phyloP scores from a whole-genome alignment of 805 yeast genomes.

The Metschnikowia peoriensis region DNA sequence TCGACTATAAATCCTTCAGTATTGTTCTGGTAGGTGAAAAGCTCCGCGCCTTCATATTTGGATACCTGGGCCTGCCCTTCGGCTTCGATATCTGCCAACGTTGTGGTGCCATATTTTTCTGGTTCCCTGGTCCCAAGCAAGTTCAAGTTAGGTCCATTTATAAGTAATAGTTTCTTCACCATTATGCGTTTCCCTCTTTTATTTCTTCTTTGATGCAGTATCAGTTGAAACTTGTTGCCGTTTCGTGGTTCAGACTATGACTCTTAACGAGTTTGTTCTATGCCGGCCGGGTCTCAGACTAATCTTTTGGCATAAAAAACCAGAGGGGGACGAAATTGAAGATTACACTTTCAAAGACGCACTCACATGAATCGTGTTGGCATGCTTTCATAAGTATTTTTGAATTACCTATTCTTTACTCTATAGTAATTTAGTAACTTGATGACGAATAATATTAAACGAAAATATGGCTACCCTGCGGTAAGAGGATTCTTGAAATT shows the following conservation, averaged over 20 bases:
- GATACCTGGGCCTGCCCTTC: constrained; percentile 35
- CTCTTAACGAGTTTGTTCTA: constrained; percentile 3
- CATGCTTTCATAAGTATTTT: too few species aligned
- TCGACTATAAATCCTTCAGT: constrained; percentile 48
- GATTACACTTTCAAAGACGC: neutral
- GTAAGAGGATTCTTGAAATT: too few species aligned
- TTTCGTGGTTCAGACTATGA: neutral
- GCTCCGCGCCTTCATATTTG: constrained; percentile 30
- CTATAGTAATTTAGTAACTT: too few species aligned
- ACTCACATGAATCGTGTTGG: too few species aligned
- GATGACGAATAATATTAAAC: too few species aligned
- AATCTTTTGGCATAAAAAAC: too few species aligned
- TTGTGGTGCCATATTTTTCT: constrained; percentile 49
- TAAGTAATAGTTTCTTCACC: constrained; percentile 43
- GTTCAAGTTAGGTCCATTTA: constrained; percentile 52
- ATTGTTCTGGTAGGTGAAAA: constrained; percentile 40
- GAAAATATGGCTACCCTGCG: too few species aligned
- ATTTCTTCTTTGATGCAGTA: neutral
- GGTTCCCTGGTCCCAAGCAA: constrained; percentile 45
- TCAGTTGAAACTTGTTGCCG: neutral
- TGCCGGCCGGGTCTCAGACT: constrained; percentile 4
- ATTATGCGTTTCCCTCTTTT: constrained; percentile 13
- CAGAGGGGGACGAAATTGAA: neutral
- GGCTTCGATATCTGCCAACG: constrained; percentile 41
- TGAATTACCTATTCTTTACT: too few species aligned